A percentile compares a stretch with the other conserved stretches of the same genome.
Evolutionary conservation across 495 filamentous ascomycete species (phyloP).

Genomic region (Aspergillus funiculosus): DNA sequence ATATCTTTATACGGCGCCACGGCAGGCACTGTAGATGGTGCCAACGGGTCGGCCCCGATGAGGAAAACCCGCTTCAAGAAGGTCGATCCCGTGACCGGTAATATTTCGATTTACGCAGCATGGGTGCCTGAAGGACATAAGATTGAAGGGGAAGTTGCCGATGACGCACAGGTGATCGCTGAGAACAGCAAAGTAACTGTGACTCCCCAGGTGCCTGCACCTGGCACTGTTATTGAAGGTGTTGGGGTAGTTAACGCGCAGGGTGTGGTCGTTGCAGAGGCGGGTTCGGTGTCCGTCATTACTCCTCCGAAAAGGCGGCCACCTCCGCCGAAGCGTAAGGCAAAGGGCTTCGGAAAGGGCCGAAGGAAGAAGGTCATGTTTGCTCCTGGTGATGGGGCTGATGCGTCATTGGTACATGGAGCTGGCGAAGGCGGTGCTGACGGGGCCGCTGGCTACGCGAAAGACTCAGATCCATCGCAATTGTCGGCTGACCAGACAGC

Average conservation of each 20-base stretch:
- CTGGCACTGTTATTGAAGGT: slow-evolving; percentile 57
- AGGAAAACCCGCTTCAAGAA: slow-evolving; percentile 72
- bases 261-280: slow-evolving; percentile 54
- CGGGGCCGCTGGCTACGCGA: slow-evolving; percentile 20
- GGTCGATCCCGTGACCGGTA: slow-evolving; percentile 64
- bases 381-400: slow-evolving; percentile 39
- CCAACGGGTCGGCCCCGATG: slow-evolving; percentile 45
- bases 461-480: slow-evolving; percentile 33
- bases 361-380: slow-evolving; percentile 61
- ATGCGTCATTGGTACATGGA: slow-evolving; percentile 33
- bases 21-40: slow-evolving; percentile 40
- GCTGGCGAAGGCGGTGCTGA: slow-evolving; percentile 23
- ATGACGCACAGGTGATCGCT: slow-evolving; percentile 37
- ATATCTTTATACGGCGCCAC: slow-evolving; percentile 46
- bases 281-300: slow-evolving; percentile 37
- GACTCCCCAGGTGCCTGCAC: slow-evolving; percentile 44
- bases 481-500: slow-evolving; percentile 36
- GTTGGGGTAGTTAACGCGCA: slow-evolving; percentile 56
- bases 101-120: slow-evolving; percentile 73
- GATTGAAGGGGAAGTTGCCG: slow-evolving; percentile 73
- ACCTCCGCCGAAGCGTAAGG: slow-evolving; percentile 71
- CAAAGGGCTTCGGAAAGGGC: slow-evolving; percentile 61
- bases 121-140: slow-evolving; percentile 73
- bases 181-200: slow-evolving; percentile 32
- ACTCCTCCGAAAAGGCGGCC: slow-evolving; percentile 54